Evolutionary conservation across 139 green algal species (phyloP).

Genomic region (Limnomonas spitsbergensis): DNA sequence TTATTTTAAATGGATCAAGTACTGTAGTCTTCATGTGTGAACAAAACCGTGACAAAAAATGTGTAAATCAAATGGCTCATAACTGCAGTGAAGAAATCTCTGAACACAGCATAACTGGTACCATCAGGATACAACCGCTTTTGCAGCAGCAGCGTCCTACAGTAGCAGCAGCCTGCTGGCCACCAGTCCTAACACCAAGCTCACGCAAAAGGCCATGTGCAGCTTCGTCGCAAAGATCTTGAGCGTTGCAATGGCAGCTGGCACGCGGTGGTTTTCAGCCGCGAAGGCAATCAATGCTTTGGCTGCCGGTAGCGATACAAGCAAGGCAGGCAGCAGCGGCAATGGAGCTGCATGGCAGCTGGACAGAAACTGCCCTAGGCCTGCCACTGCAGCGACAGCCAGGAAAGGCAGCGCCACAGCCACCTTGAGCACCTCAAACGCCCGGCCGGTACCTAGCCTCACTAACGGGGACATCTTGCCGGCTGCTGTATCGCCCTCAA

Average conservation of each 20-base stretch:
- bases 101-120: no score
- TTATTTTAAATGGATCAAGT: no score
- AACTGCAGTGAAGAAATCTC: no score
- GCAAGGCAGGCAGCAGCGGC: conserved; percentile 1
- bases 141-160: no score
- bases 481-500: conserved; percentile 69
- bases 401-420: conserved; percentile 21
- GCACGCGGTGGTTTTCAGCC: conserved; percentile 35
- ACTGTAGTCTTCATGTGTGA: no score
- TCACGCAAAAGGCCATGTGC: conserved; percentile 50
- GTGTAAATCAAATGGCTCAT: no score
- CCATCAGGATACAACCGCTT: no score
- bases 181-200: conserved; percentile 41
- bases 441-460: conserved; percentile 62
- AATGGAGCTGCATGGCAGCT: conserved; percentile 20
- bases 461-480: conserved; percentile 88
- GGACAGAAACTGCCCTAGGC: conserved; percentile 18
- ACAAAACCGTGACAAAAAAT: no score
- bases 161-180: no score
- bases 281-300: conserved; percentile 34
- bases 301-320: conserved; percentile 38
- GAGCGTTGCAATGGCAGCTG: conserved; percentile 41
- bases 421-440: conserved; percentile 33
- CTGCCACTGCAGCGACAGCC: conserved; percentile 3
- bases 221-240: conserved; percentile 61